phyloP scores from a whole-genome alignment of 1,139 yeast species.

The Saccharomyces hybrid region DNA sequence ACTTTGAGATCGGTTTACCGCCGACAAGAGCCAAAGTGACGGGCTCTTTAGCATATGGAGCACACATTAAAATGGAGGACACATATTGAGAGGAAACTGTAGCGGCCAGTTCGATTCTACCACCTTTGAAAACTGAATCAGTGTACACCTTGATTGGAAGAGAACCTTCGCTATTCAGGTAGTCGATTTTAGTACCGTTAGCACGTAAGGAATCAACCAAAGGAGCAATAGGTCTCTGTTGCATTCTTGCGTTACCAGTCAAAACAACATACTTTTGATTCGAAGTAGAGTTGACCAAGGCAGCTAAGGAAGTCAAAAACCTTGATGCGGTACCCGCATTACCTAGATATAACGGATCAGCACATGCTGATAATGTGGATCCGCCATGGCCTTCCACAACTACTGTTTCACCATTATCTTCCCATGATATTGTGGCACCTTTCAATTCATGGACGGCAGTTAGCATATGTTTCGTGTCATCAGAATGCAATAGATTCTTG shows the following conservation, averaged over 20 bases:
- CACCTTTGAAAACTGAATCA: conserved; percentile 73
- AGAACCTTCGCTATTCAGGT: conserved; percentile 70
- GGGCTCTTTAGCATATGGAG: conserved; percentile 87
- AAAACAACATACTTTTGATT: conserved; percentile 46
- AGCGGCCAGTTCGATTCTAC: conserved; percentile 88
- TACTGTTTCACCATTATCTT: conserved; percentile 82
- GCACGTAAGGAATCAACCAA: conserved; percentile 79
- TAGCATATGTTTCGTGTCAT: conserved; percentile 93
- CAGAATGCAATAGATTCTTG: conserved; percentile 83
- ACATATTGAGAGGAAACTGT: conserved; percentile 96
- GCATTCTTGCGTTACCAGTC: conserved; percentile 96
- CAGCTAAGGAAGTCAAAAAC: conserved; percentile 84
- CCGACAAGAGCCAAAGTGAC: conserved; percentile 86
- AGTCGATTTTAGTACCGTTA: conserved; percentile 71
- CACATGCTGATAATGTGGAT: conserved; percentile 46
- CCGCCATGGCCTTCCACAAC: conserved; percentile 89
- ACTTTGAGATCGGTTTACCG: conserved; percentile 92
- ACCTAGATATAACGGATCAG: conserved; percentile 71
- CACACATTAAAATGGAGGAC: conserved; percentile 92
- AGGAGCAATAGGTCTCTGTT: conserved; percentile 95
- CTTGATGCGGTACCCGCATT: conserved; percentile 98
- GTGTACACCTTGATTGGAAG: conserved; percentile 71
- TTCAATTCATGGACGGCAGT: conserved; percentile 70
- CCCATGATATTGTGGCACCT: conserved; percentile 73
- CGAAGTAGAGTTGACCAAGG: conserved; percentile 53